Evolutionary conservation across 2,329 filamentous ascomycete species (phyloP), one percentile per base, ranked within the genome.

Genomic region (Colletotrichum higginsianum): DNA sequence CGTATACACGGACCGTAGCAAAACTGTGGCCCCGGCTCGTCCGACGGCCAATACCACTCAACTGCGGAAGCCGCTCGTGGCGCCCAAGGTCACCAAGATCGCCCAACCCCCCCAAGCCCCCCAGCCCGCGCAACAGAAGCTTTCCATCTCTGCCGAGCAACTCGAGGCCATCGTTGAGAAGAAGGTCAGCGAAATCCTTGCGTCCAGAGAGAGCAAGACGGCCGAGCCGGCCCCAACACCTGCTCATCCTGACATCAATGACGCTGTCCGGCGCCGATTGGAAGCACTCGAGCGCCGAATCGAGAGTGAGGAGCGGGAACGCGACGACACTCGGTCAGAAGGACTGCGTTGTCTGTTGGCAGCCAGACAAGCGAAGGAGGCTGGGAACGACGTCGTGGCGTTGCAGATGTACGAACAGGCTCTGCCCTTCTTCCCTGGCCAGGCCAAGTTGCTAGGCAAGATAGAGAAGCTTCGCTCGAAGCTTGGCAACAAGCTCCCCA

Each of bases 121-220:
- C 11, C 72, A 73, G 8, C 38, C 73, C 58, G 61, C 58, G 61
- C 67, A 74, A 74, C 77, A 73, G 73, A 82, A 75, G 75, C 77
- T 81, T 74, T 87, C 84, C 80, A 86, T 94, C 11, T 92, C 91
- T 0, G 89, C 91, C 21, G 92, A 91, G 15, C 92, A 91, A 63
- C 97, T 98, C 72, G 95, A 98, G 80, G 94, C 95, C 49, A 91
- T 98, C 83, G 94, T 98, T 1, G 94, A 98, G 81, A 94, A 93
- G 76, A 97, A 97, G 78, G 94, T 98, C 0, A 92, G 93, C 71
- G 95, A 98, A 82, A 95, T 96, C 46, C 86, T 98, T 1, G 94
- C 95, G 0, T 91, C 92, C n/a, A 90, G 92, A 64, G 90, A 89
- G 1, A 78, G 89, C 18, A 87, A 88, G 73, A 89, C 92, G 52